Evolutionary conservation across 306 rosid species (phyloP).

Genomic region (Mucuna pruriens): DNA sequence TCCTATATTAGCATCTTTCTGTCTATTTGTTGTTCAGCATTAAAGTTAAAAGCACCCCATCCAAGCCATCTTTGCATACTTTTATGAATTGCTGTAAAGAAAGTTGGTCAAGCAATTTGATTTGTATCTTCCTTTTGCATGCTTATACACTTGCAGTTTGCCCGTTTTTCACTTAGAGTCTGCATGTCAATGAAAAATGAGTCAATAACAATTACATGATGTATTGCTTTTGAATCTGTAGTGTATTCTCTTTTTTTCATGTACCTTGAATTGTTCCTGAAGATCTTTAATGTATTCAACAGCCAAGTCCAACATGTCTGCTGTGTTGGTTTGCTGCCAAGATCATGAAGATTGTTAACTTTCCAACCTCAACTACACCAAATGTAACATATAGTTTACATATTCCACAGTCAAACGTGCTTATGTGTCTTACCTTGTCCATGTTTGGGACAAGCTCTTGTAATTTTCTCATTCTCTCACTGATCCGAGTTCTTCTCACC

Average conservation of each 20-base stretch:
- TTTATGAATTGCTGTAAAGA: slow-evolving; percentile 32
- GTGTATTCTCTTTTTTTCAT: neutral
- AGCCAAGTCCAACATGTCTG: slow-evolving; percentile 99
- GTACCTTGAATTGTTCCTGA: slow-evolving; percentile 88
- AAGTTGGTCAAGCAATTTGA: slow-evolving; percentile 50
- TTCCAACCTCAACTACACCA: neutral
- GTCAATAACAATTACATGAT: neutral
- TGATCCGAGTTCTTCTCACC: slow-evolving; percentile 93
- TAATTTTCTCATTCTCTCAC: slow-evolving; percentile 93
- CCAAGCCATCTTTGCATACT: slow-evolving; percentile 44
- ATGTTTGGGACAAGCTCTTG: slow-evolving; percentile 97
- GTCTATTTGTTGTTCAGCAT: slow-evolving; percentile 45
- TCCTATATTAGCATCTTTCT: slow-evolving; percentile 31
- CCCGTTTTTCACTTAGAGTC: slow-evolving; percentile 70
- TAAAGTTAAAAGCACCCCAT: slow-evolving; percentile 18
- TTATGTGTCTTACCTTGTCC: slow-evolving; percentile 73
- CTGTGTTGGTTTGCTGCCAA: slow-evolving; percentile 93
- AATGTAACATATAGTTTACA: neutral
- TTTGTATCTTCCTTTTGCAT: slow-evolving; percentile 56
- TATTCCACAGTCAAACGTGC: neutral
- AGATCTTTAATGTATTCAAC: slow-evolving; percentile 91
- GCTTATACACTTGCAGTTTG: slow-evolving; percentile 75
- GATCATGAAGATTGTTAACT: slow-evolving; percentile 26
- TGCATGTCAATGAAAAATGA: slow-evolving; percentile 41
- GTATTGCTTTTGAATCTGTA: neutral